phyloP scores from a whole-genome alignment of 306 rosid genomes.

The Vigna angularis region DNA sequence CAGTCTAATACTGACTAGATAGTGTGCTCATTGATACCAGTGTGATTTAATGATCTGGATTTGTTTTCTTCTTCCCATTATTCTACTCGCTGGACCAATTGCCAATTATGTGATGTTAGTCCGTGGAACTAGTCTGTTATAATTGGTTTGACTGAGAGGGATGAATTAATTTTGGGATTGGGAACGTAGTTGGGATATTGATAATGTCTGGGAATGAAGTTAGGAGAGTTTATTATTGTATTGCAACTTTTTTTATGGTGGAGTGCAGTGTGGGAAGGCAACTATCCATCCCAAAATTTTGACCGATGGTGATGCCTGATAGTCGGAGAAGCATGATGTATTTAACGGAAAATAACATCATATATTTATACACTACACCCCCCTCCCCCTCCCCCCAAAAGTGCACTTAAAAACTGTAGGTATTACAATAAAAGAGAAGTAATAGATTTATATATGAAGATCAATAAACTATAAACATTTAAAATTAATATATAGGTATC shows the following conservation, averaged over 20 bases:
- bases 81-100: not conserved
- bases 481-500: not conserved
- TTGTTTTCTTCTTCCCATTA: not conserved
- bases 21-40: not conserved
- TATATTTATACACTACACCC: too few species aligned
- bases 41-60: not conserved
- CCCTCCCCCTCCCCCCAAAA: not conserved
- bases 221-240: not conserved
- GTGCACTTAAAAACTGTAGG: not conserved
- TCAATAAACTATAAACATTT: not conserved
- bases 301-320: not conserved
- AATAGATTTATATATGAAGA: not conserved
- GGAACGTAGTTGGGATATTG: not conserved
- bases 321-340: not conserved
- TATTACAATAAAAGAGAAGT: not conserved
- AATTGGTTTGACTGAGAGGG: conserved; percentile 6
- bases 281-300: not conserved
- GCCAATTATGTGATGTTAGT: not conserved
- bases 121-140: not conserved
- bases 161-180: not conserved
- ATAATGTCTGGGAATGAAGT: not conserved
- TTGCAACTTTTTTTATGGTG: not conserved
- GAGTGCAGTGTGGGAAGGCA: not conserved
- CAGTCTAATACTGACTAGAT: not conserved
- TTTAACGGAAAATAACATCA: too few species aligned